phyloP scores from a whole-genome alignment of 345 rosid species.

The Moringa oleifera region DNA sequence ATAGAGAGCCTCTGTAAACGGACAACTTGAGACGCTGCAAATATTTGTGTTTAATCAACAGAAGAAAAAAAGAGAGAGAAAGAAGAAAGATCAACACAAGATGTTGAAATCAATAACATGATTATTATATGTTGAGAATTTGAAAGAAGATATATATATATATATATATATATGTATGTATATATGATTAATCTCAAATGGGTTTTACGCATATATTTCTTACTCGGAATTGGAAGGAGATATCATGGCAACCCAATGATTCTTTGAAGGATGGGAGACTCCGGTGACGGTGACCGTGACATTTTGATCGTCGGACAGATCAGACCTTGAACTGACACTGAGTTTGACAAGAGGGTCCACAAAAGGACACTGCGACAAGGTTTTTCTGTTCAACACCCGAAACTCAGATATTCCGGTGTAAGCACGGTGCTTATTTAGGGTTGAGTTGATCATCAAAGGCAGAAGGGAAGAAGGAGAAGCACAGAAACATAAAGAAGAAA shows the following conservation, averaged over 20 bases:
- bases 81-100: not conserved
- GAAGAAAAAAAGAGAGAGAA: no score
- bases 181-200: no score
- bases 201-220: not conserved
- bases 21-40: slow-evolving; percentile 41
- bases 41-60: not conserved
- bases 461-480: no score
- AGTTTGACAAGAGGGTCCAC: slow-evolving; percentile 26
- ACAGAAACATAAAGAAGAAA: no score
- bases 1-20: slow-evolving; percentile 22
- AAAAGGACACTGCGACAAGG: slow-evolving; percentile 23
- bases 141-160: no score
- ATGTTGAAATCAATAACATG: not conserved
- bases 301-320: slow-evolving; percentile 31
- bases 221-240: slow-evolving; percentile 55
- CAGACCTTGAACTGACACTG: slow-evolving; percentile 8
- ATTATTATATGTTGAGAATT: no score
- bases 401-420: slow-evolving; percentile 51
- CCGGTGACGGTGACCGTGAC: slow-evolving; percentile 46
- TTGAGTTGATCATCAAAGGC: no score
- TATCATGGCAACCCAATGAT: slow-evolving; percentile 69
- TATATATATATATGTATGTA: no score
- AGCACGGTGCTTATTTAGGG: no score
- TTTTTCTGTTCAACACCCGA: slow-evolving; percentile 46
- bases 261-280: slow-evolving; percentile 26